These are phyloP conservation scores for Przewalskia tangutica DNA, from an alignment of 257 asterid genomes.

Conservation along the genomic window DNA sequence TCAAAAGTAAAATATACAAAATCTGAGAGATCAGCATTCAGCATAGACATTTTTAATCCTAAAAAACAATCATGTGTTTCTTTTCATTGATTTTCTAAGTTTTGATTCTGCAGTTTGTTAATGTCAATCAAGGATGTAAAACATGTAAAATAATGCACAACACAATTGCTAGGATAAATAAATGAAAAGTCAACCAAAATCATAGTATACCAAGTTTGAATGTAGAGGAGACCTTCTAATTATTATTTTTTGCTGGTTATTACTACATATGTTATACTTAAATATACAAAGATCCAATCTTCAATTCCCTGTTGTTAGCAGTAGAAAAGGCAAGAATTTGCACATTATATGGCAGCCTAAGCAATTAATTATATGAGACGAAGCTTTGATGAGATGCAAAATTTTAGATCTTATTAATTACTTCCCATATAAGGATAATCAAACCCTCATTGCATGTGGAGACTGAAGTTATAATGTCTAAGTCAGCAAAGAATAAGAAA, in stretches of 20 bases:
- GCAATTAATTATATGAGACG: background rate
- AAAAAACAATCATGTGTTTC: background rate
- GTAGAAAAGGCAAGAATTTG: background rate
- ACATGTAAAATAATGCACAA: background rate
- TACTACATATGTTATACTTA: background rate
- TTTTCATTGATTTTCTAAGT: background rate
- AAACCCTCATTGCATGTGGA: background rate
- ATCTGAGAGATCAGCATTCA: background rate
- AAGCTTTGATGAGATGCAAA: background rate
- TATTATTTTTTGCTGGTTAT: background rate
- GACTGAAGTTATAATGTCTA: background rate
- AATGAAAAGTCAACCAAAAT: background rate
- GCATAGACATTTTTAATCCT: background rate
- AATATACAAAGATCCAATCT: background rate
- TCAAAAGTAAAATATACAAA: background rate
- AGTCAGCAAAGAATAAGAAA: background rate
- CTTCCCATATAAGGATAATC: background rate
- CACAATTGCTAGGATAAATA: background rate
- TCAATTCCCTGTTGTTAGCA: background rate
- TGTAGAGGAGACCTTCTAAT: background rate
- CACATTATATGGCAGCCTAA: background rate
- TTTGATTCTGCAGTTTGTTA: background rate
- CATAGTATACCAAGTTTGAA: background rate
- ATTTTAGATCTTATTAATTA: background rate
- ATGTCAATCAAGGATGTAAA: too few species aligned